Percentiles rank a stretch among this genome's conserved stretches.
phyloP scores from a whole-genome alignment of 2,329 filamentous ascomycete genomes.

The Domatiomyces globalis region DNA sequence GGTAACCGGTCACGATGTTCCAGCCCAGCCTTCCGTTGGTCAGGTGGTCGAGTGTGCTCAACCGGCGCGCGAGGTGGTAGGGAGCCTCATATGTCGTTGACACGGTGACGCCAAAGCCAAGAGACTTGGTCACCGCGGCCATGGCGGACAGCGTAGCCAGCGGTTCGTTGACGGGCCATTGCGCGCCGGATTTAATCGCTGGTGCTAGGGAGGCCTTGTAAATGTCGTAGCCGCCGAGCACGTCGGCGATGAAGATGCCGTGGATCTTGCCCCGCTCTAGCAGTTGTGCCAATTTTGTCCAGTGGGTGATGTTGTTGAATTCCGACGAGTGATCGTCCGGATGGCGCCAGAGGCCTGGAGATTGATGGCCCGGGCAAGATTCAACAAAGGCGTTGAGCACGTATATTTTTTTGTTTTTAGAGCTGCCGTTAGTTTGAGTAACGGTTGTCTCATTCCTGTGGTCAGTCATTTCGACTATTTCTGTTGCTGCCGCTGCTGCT shows the following conservation, averaged over 20 bases:
- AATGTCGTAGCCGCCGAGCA: slow-evolving; percentile 5
- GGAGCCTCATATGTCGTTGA: slow-evolving; percentile 57
- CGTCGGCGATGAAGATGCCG: slow-evolving; percentile 36
- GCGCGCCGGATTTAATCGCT: slow-evolving; percentile 27
- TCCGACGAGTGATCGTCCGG: slow-evolving; percentile 25
- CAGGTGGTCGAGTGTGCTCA: slow-evolving; percentile 54
- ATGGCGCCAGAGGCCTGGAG: slow-evolving; percentile 29
- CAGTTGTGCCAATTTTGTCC: slow-evolving; percentile 34
- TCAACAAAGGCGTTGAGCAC: slow-evolving; percentile 37
- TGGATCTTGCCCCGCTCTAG: slow-evolving; percentile 38
- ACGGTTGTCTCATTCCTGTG: too few relatives aligned
- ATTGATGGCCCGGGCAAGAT: slow-evolving; percentile 33
- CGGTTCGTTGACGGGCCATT: slow-evolving; percentile 43
- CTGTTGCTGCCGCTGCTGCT: background rate
- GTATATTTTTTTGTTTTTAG: slow-evolving; percentile 23
- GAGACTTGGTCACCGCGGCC: slow-evolving; percentile 51
- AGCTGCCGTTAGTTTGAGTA: background rate
- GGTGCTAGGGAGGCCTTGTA: slow-evolving; percentile 31
- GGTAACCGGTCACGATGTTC: slow-evolving; percentile 10
- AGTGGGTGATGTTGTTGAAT: slow-evolving; percentile 33
- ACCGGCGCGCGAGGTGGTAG: slow-evolving; percentile 48
- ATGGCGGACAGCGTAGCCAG: slow-evolving; percentile 50
- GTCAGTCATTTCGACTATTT: background rate
- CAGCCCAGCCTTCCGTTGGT: slow-evolving; percentile 41
- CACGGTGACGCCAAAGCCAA: slow-evolving; percentile 56